phyloP scores from a whole-genome alignment of 192 early-diverging fungal genomes.

The Coemansia sp. region DNA sequence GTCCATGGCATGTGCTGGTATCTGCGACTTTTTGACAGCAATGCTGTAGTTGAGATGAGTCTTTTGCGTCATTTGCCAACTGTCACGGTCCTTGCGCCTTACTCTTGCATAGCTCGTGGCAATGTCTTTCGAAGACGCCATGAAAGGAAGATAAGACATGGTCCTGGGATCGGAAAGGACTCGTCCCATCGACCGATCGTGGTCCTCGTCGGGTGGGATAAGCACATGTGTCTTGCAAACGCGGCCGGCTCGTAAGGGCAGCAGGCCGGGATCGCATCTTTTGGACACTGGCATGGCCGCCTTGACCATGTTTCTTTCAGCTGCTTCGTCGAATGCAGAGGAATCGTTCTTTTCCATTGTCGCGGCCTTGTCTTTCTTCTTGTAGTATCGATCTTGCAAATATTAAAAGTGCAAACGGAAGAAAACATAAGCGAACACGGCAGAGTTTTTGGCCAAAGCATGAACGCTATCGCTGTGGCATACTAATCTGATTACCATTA shows the following conservation, averaged over 20 bases:
- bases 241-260: constrained; percentile 26
- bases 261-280: constrained; percentile 15
- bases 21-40: constrained; percentile 27
- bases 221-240: constrained; percentile 20
- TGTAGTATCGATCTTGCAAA: too few species aligned
- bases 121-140: constrained; percentile 30
- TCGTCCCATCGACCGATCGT: constrained; percentile 25
- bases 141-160: constrained; percentile 38
- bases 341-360: not conserved
- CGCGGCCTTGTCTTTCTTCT: not conserved
- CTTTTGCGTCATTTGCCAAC: constrained; percentile 24
- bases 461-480: too few species aligned
- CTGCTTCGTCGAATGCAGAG: not conserved
- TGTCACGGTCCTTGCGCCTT: constrained; percentile 21
- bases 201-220: constrained; percentile 41
- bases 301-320: not conserved
- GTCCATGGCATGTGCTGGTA: constrained; percentile 18
- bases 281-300: not conserved
- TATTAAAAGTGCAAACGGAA: too few species aligned
- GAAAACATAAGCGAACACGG: too few species aligned
- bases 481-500: too few species aligned
- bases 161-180: constrained; percentile 33
- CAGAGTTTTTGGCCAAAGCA: too few species aligned
- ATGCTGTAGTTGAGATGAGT: constrained; percentile 36
- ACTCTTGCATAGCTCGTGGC: constrained; percentile 12